phyloP scores from a whole-genome alignment of 1,284 basidiomycete genomes.

The Cutaneotrichosporon sp. region DNA sequence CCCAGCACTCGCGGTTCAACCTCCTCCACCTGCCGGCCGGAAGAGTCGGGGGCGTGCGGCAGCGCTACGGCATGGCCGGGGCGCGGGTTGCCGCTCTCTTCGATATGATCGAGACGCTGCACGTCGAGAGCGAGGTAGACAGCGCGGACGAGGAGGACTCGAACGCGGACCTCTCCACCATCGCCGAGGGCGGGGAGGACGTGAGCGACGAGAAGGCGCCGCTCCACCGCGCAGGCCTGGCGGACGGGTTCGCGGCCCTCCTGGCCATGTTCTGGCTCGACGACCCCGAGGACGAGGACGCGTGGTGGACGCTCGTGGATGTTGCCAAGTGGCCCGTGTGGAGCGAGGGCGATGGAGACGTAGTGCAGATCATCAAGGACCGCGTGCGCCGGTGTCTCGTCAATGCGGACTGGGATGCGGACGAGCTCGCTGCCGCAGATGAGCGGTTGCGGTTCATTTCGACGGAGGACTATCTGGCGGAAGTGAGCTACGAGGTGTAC shows the following conservation, averaged over 20 bases:
- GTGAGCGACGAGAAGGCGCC: no score
- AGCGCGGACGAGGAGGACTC: no score
- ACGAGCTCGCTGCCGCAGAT: neutral
- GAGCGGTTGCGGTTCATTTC: neutral
- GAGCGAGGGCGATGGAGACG: neutral
- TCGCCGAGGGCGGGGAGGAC: no score
- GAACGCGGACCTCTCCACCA: no score
- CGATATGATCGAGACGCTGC: neutral
- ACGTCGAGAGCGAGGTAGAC: no score
- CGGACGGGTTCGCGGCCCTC: neutral
- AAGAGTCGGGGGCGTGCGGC: neutral
- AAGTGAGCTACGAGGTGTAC: neutral
- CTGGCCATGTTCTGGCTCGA: neutral
- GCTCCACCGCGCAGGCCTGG: neutral
- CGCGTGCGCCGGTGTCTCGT: neutral
- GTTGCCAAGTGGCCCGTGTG: neutral
- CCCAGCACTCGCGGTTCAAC: neutral
- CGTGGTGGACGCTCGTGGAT: neutral
- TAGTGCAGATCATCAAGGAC: neutral
- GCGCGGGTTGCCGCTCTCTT: neutral
- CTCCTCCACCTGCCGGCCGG: neutral
- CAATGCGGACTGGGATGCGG: neutral
- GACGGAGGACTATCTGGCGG: neutral
- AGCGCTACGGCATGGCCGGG: neutral
- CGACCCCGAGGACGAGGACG: neutral